These are phyloP conservation scores for Syzygium aromaticum DNA, from an alignment of 345 rosid genomes.

Conservation along the genomic window DNA sequence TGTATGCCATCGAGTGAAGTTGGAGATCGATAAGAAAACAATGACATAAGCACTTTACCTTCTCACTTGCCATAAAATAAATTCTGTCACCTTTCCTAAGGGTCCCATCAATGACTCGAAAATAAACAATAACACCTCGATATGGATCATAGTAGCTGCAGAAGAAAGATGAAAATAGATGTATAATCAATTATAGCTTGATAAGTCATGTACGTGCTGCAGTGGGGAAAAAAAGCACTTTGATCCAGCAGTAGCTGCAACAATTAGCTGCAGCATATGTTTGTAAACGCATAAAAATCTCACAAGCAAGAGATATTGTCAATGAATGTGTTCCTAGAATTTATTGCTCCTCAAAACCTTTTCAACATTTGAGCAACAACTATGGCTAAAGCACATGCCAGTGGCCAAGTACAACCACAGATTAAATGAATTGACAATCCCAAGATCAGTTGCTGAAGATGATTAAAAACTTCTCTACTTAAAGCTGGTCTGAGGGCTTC, in stretches of 20 bases:
- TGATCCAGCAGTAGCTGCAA: neutral
- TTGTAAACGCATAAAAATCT: neutral
- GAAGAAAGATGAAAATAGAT: neutral
- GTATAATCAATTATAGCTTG: neutral
- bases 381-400: neutral
- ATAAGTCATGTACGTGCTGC: neutral
- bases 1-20: neutral
- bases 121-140: slow-evolving; percentile 95
- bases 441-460: neutral
- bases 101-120: slow-evolving; percentile 89
- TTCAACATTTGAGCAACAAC: neutral
- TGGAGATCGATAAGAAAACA: neutral
- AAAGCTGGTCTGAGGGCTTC: neutral
- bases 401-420: neutral
- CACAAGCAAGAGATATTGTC: neutral
- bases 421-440: neutral
- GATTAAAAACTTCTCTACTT: neutral
- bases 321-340: neutral
- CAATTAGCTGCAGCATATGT: neutral
- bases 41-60: slow-evolving; percentile 33
- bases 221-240: neutral
- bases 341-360: neutral
- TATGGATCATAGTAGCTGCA: slow-evolving; percentile 96
- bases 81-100: slow-evolving; percentile 92
- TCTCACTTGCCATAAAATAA: slow-evolving; percentile 85